phyloP scores from a whole-genome alignment of 768 basidiomycete species.

The Leccinum truebloodii region DNA sequence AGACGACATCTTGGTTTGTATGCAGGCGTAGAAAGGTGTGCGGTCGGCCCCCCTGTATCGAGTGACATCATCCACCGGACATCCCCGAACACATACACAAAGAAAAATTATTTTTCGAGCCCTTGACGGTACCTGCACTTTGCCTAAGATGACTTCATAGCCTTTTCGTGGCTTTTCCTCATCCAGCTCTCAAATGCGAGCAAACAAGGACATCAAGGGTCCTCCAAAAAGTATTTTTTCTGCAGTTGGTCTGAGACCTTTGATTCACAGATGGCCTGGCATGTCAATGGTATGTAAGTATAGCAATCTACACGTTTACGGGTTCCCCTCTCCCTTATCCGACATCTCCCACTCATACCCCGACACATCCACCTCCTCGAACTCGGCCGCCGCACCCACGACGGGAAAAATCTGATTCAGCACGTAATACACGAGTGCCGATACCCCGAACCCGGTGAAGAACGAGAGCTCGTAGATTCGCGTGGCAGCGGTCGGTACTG shows the following conservation, averaged over 20 bases:
- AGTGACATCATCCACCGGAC: slow-evolving; percentile 31
- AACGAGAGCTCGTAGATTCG: slow-evolving; percentile 76
- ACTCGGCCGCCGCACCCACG: slow-evolving; percentile 45
- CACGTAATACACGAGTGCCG: slow-evolving; percentile 59
- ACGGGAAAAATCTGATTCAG: slow-evolving; percentile 65
- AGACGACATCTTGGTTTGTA: slow-evolving; percentile 18
- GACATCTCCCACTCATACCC: slow-evolving; percentile 12
- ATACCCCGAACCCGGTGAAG: slow-evolving; percentile 80
- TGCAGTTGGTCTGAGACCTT: neutral
- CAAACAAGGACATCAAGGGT: no score
- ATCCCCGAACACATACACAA: slow-evolving; percentile 22
- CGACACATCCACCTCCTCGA: slow-evolving; percentile 61
- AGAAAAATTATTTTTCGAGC: slow-evolving; percentile 4
- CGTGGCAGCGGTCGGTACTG: slow-evolving; percentile 68
- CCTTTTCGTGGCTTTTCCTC: neutral
- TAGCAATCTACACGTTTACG: neutral
- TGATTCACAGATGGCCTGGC: neutral
- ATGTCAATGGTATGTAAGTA: no score
- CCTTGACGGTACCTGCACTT: no score
- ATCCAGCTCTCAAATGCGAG: neutral
- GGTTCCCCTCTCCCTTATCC: neutral
- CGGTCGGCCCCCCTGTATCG: neutral
- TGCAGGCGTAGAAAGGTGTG: neutral
- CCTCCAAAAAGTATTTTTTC: no score
- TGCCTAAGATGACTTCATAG: no score